Evolutionary conservation across 2,329 filamentous ascomycete species (phyloP), one percentile per base, ranked within the genome.

Genomic region (Neocucurbitaria cava): DNA sequence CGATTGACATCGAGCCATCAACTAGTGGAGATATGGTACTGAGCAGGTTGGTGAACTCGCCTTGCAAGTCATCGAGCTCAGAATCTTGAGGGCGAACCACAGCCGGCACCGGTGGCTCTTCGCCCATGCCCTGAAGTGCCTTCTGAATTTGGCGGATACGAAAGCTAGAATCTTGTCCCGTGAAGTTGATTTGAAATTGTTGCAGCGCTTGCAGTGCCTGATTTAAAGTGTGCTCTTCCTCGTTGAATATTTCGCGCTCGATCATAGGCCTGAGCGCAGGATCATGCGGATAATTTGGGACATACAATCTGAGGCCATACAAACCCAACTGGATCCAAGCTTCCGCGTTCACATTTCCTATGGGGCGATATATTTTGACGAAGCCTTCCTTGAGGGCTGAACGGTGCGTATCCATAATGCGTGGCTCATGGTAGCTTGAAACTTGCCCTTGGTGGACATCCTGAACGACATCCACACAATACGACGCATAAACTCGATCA

Each of bases 281-380:
- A 73, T 99, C 95, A 66, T 94, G 95, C 3, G 90, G 84, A 62
- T 89, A 88, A 73, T 96, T 89, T 0, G 96, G 93, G 2, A 98
- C 87, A 69, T 94, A 97, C 2, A 97, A 81, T 58, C 85, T 85
- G 43, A 98, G 81, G 35, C 89, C 85, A 15, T 88, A 88, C 18
- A 93, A 76, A 1, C 91, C 89, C 56, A 96, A 87, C 46, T 89
- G 82, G 24, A 92, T 82, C 86, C 93, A 95, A 5, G 90, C 88
- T 20, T 69, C 47, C 5, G 71, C 59, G 18, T 89, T 46, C 6
- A 62, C 41, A 1, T 28, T 20, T 5, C 41, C 18, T 43, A 30
- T 26, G 38, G 51, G 18, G 10, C 35, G 31, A 38, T 51, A 56
- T 28, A 58, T 65, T 9, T 55, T 49, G 40, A 55, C 30, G 13